phyloP scores from a whole-genome alignment of 495 filamentous ascomycete genomes.

The Saxophila tyrrhenica region DNA sequence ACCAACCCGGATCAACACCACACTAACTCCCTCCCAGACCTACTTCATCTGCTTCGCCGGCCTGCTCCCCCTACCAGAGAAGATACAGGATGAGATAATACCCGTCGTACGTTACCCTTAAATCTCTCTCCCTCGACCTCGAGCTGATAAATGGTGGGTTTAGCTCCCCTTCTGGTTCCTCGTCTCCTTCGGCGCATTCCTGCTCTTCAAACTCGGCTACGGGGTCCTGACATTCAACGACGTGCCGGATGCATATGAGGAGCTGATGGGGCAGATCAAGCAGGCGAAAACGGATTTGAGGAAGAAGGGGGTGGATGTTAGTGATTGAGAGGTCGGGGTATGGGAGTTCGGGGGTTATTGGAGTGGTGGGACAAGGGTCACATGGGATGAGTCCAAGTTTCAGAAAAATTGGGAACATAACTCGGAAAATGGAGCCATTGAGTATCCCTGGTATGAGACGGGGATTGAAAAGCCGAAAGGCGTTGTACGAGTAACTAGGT shows the following conservation, averaged over 20 bases:
- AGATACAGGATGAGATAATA: slow-evolving; percentile 59
- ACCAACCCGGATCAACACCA: too few relatives aligned
- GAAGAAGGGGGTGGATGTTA: slow-evolving; percentile 61
- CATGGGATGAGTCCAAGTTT: neutral
- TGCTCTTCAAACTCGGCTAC: slow-evolving; percentile 80
- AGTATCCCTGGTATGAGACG: too few relatives aligned
- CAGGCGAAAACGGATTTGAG: slow-evolving; percentile 54
- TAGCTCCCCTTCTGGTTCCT: slow-evolving; percentile 88
- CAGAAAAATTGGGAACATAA: too few relatives aligned
- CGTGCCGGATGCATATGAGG: slow-evolving; percentile 79
- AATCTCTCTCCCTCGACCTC: too few relatives aligned
- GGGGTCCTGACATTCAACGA: slow-evolving; percentile 95
- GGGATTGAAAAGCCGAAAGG: too few relatives aligned
- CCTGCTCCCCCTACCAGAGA: slow-evolving; percentile 69
- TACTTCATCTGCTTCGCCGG: slow-evolving; percentile 81
- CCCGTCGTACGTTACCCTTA: slow-evolving; percentile 47
- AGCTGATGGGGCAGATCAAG: slow-evolving; percentile 75
- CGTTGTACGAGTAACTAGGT: too few relatives aligned
- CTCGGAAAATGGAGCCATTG: too few relatives aligned
- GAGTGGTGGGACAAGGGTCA: neutral
- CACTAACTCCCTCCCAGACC: slow-evolving; percentile 47
- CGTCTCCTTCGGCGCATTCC: slow-evolving; percentile 85
- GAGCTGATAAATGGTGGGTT: too few relatives aligned
- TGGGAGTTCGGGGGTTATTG: neutral
- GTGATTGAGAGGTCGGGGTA: slow-evolving; percentile 21